Evolutionary conservation across 257 asterid species (phyloP), one percentile per base, ranked within the genome.

Genomic region (Solanum bukasovii): DNA sequence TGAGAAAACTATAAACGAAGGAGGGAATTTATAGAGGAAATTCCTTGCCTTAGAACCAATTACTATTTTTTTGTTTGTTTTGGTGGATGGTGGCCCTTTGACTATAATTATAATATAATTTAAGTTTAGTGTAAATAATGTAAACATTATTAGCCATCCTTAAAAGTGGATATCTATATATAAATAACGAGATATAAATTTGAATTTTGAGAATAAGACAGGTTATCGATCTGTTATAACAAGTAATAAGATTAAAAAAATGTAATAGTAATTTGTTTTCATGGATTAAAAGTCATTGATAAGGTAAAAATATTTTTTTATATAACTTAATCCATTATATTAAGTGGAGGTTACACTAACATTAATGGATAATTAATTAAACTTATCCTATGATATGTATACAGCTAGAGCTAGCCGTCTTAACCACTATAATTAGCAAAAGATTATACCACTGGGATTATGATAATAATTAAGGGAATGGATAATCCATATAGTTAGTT

Each of bases 11-110:
- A 40, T 46, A 65, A 21, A 13, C 6, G 25, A 49, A 7, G 7
- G 27, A 59, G 25, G 75, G 88, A 86, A 89, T 91, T 91, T 93
- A 93, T 93, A 93, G 93, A 33, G 85, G 38, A 23, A 14, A 56
- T 3, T 52, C 46, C 42, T 63, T n/a, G 71, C 7, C 14, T 9
- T 29, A 13, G 16, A 78, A 78, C 82, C 79, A 46, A 37, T 27
- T 25, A 83, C 38, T 70, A n/a, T 12, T 12, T 10, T 71, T 31
- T 20, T 14, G 6, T 83, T n/a, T 31, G 25, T 87, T 90, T 86
- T 14, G 35, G 67, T 35, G 71, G 85, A 77, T 13, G n/a, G 34
- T 42, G 25, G 29, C 84, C 21, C 52, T 25, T 87, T 38, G 91
- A 56, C 44, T 18, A 82, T 75, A 74, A 33, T 67, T 67, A 67